Evolutionary conservation across 139 green algal genomes (phyloP).

Genomic region (Picochlorum sp.): DNA sequence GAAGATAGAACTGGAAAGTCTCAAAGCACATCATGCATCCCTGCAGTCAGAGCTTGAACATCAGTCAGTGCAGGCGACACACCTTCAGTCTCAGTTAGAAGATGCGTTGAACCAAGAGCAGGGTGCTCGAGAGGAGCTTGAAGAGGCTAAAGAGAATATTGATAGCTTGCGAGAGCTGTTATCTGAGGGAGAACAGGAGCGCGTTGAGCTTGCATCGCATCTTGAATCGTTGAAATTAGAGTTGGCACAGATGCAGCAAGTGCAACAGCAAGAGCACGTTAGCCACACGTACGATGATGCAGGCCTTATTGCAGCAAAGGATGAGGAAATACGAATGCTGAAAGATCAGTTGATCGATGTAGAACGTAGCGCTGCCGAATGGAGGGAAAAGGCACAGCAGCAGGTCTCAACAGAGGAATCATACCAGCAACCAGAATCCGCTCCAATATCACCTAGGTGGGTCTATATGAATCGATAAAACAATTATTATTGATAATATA

Average conservation of each 20-base stretch:
- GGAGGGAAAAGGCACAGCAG: no score
- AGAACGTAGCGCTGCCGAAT: no score
- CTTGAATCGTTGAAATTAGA: not conserved
- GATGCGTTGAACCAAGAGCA: not conserved
- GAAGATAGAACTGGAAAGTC: not conserved
- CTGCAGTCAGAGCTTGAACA: not conserved
- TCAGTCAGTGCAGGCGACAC: not conserved
- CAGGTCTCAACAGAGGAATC: no score
- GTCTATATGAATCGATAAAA: no score
- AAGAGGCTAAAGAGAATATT: conserved; percentile 1
- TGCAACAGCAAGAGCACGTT: not conserved
- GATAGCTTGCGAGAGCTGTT: not conserved
- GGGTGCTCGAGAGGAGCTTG: conserved; percentile 4
- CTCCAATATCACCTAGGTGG: no score
- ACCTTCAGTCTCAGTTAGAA: no score
- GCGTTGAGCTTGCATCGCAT: not conserved
- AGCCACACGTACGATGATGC: not conserved
- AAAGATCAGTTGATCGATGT: no score
- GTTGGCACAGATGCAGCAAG: not conserved
- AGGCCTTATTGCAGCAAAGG: not conserved
- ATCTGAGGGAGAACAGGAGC: not conserved
- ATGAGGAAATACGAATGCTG: not conserved
- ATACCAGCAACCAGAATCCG: no score
- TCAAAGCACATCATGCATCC: not conserved
- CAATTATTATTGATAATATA: not conserved